Percentiles rank a stretch among this genome's conserved stretches.
phyloP scores from a whole-genome alignment of 1,284 basidiomycete genomes.

The Anthracocystis setariae region DNA sequence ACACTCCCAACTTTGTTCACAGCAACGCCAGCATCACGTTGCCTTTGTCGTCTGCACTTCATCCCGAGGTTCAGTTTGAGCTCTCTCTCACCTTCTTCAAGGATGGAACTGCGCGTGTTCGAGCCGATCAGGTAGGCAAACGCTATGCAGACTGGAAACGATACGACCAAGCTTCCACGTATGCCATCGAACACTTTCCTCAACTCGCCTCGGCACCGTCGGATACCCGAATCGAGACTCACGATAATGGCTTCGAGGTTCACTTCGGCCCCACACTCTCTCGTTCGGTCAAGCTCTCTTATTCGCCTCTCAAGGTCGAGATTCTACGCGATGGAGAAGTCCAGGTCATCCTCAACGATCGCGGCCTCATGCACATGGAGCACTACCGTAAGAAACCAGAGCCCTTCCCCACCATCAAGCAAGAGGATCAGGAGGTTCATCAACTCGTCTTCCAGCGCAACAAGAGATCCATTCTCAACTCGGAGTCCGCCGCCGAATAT shows the following conservation, averaged over 20 bases:
- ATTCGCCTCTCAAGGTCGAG: constrained; percentile 57
- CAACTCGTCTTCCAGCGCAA: constrained; percentile 55
- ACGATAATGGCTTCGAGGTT: constrained; percentile 25
- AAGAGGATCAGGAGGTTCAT: constrained; percentile 37
- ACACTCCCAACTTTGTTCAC: constrained; percentile 21
- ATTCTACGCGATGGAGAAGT: constrained; percentile 77
- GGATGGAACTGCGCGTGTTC: constrained; percentile 62
- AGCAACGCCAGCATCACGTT: constrained; percentile 35
- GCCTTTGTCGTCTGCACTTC: constrained; percentile 55
- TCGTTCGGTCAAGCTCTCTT: constrained; percentile 45
- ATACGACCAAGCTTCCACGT: constrained; percentile 60
- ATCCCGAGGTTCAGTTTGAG: constrained; percentile 60
- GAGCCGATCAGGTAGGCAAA: constrained; percentile 58
- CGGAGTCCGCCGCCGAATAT: constrained; percentile 19
- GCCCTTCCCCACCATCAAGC: constrained; percentile 52
- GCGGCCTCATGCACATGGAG: constrained; percentile 94
- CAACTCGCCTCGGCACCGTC: constrained; percentile 27
- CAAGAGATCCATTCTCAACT: constrained; percentile 47
- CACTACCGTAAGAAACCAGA: constrained; percentile 75
- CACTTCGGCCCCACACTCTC: constrained; percentile 43
- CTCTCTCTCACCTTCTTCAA: constrained; percentile 55
- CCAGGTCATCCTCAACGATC: constrained; percentile 88
- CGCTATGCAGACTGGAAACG: constrained; percentile 58
- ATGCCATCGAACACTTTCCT: constrained; percentile 60
- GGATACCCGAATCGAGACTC: constrained; percentile 22